phyloP scores from a whole-genome alignment of 2,329 filamentous ascomycete genomes.

The Arthroderma sp. region DNA sequence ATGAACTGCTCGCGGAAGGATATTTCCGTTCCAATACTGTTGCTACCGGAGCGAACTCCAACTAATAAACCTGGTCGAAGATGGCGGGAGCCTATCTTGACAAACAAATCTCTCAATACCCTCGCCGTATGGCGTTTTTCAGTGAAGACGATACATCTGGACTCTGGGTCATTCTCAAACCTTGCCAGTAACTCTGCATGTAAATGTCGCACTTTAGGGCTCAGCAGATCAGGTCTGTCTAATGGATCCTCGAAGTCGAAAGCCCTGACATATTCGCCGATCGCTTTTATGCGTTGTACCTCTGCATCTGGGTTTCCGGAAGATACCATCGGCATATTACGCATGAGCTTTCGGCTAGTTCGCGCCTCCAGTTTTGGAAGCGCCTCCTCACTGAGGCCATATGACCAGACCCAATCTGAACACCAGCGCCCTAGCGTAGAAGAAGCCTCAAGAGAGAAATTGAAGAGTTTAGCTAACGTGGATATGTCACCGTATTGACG shows the following conservation, averaged over 20 bases:
- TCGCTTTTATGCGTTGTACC: slow-evolving; percentile 45
- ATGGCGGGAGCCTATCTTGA: slow-evolving; percentile 42
- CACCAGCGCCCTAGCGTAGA: slow-evolving; percentile 70
- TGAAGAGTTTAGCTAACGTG: slow-evolving; percentile 45
- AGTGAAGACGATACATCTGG: slow-evolving; percentile 79
- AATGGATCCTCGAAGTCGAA: slow-evolving; percentile 34
- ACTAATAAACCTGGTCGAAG: slow-evolving; percentile 53
- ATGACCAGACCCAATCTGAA: slow-evolving; percentile 66
- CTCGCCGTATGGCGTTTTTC: slow-evolving; percentile 64
- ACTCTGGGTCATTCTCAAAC: slow-evolving; percentile 46
- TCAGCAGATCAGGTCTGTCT: slow-evolving; percentile 38
- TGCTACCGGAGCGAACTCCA: slow-evolving; percentile 36
- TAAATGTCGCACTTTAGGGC: slow-evolving; percentile 59
- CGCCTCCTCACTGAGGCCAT: slow-evolving; percentile 52
- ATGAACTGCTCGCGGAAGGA: slow-evolving; percentile 63
- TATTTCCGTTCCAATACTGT: slow-evolving; percentile 45
- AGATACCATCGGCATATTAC: slow-evolving; percentile 4
- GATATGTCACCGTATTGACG: slow-evolving; percentile 39
- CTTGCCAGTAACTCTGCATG: slow-evolving; percentile 46
- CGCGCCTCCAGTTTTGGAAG: slow-evolving; percentile 47
- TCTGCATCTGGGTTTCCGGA: slow-evolving; percentile 38
- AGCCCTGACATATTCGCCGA: slow-evolving; percentile 41
- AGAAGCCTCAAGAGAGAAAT: slow-evolving; percentile 46
- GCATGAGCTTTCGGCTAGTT: slow-evolving; percentile 9
- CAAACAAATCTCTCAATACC: slow-evolving; percentile 56